These are phyloP conservation scores for Atkinsonella texensis DNA, from an alignment of 2,329 filamentous ascomycete genomes.

Conservation along the genomic window DNA sequence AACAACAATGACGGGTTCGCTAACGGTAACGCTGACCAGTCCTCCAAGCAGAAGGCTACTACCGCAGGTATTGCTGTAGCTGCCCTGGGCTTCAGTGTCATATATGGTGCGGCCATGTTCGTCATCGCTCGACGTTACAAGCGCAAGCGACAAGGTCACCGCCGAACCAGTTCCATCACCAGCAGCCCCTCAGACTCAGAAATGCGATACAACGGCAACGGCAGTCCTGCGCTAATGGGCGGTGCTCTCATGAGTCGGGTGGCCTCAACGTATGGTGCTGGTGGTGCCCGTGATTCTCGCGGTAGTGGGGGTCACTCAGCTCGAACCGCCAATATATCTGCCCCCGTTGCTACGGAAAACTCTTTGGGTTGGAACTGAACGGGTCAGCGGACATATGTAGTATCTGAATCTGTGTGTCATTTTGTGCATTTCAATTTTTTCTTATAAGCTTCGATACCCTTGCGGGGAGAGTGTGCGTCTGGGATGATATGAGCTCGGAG, in stretches of 20 bases:
- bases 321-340: conserved; percentile 61
- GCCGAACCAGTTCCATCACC: conserved; percentile 62
- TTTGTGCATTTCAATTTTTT: conserved; percentile 12
- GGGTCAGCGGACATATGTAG: background rate
- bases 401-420: conserved; percentile 9
- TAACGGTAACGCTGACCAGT: conserved; percentile 33
- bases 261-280: conserved; percentile 41
- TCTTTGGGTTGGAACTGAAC: conserved; percentile 83
- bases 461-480: conserved; percentile 14
- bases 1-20: conserved; percentile 30
- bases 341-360: conserved; percentile 86
- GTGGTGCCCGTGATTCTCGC: conserved; percentile 43
- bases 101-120: conserved; percentile 94
- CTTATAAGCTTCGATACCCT: conserved; percentile 20
- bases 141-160: conserved; percentile 67
- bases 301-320: conserved; percentile 50
- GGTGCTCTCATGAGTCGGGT: conserved; percentile 50
- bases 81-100: conserved; percentile 63
- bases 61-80: conserved; percentile 63
- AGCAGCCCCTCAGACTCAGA: conserved; percentile 34
- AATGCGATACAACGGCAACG: conserved; percentile 37
- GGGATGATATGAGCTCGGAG: conserved; percentile 2
- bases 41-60: conserved; percentile 48
- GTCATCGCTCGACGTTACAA: conserved; percentile 83
- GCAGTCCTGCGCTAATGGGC: conserved; percentile 56